phyloP scores from a whole-genome alignment of 2,329 filamentous ascomycete genomes.

The Stemphylium vesicarium region DNA sequence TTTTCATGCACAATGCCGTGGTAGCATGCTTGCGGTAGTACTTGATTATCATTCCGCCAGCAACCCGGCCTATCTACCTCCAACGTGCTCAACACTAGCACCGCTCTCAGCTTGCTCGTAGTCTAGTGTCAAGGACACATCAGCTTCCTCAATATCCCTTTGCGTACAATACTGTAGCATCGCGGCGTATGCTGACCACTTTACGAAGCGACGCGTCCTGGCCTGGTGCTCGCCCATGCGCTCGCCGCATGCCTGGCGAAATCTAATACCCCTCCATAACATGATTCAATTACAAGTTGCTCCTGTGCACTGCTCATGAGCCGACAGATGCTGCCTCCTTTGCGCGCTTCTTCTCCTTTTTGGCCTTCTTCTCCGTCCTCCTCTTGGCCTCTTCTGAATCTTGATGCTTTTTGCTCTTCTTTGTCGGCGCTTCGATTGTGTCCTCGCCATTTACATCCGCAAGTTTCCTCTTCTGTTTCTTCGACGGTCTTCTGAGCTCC shows the following conservation, averaged over 20 bases:
- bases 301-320: conserved; percentile 14
- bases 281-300: neutral
- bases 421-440: conserved; percentile 37
- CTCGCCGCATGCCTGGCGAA: neutral
- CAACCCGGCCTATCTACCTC: neutral
- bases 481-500: conserved; percentile 29
- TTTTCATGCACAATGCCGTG: neutral
- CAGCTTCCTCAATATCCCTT: neutral
- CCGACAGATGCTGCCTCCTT: conserved; percentile 31
- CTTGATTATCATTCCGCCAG: neutral
- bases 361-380: conserved; percentile 48
- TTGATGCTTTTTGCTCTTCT: conserved; percentile 50
- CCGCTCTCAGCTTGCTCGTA: neutral
- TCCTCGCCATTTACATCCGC: conserved; percentile 39
- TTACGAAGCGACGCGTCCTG: neutral
- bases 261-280: neutral
- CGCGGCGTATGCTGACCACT: neutral
- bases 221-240: neutral
- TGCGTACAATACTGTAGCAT: neutral
- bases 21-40: neutral
- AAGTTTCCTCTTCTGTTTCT: conserved; percentile 51
- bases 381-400: conserved; percentile 44
- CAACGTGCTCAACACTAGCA: neutral
- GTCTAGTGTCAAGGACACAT: neutral
- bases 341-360: conserved; percentile 45